These are phyloP conservation scores for Stenogyne calaminthoides DNA, from an alignment of 305 asterid genomes.

Conservation along the genomic window DNA sequence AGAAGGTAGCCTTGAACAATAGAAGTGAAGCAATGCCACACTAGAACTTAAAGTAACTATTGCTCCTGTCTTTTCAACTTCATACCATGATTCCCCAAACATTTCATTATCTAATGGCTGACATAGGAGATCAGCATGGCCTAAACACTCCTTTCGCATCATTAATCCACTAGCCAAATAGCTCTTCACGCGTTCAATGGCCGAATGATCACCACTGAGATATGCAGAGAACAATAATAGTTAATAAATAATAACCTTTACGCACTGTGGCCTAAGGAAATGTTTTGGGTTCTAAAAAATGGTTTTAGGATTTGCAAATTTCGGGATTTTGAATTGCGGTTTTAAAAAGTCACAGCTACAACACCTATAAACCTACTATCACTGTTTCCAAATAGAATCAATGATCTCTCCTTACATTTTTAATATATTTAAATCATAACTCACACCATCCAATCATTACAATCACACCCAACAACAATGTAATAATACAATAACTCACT, in stretches of 20 bases:
- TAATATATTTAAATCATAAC: too few relatives aligned
- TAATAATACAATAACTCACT: too few relatives aligned
- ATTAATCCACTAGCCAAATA: constrained; percentile 64
- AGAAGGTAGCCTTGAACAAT: constrained; percentile 84
- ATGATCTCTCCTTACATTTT: too few relatives aligned
- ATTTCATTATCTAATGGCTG: constrained; percentile 44
- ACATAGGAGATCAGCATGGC: constrained; percentile 68
- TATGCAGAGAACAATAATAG: constrained; percentile 4
- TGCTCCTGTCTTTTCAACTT: constrained; percentile 70
- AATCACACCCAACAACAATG: too few relatives aligned
- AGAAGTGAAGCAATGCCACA: constrained; percentile 57
- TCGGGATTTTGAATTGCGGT: too few relatives aligned
- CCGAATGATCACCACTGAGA: constrained; percentile 55
- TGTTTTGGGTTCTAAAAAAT: too few relatives aligned
- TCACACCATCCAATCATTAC: too few relatives aligned
- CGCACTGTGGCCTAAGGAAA: too few relatives aligned
- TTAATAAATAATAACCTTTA: background rate
- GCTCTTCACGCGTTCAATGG: constrained; percentile 47
- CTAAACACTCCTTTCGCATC: constrained; percentile 74
- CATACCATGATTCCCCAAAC: constrained; percentile 53
- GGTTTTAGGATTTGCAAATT: too few relatives aligned
- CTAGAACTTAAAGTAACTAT: constrained; percentile 69
- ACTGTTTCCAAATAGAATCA: too few relatives aligned
- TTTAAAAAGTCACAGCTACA: too few relatives aligned
- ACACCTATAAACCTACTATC: too few relatives aligned